Percentiles rank a stretch among this genome's conserved stretches.
Evolutionary conservation across 1,139 yeast genomes (phyloP).

Genomic region (Kurtzmaniella quercitrusa): DNA sequence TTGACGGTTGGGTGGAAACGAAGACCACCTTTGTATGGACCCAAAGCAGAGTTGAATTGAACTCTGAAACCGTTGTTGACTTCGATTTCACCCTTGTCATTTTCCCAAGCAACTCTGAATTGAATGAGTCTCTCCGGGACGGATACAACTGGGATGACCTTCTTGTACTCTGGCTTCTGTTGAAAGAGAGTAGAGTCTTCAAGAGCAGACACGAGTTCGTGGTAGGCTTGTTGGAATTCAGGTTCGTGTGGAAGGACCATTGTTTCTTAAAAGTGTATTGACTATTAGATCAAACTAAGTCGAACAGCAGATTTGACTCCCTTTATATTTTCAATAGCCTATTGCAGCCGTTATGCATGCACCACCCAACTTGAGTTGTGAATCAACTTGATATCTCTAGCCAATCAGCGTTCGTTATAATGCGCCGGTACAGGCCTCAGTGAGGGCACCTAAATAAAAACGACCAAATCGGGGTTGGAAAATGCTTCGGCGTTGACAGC

Average conservation of each 20-base stretch:
- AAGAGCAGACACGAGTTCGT: constrained; percentile 84
- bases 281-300: not conserved
- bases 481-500: not conserved
- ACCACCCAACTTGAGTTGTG: not conserved
- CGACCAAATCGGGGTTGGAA: not conserved
- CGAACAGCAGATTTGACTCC: not conserved
- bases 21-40: constrained; percentile 99
- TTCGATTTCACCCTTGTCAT: constrained; percentile 86
- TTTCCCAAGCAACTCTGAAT: constrained; percentile 98
- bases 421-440: constrained; percentile 7
- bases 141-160: constrained; percentile 85
- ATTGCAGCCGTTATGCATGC: constrained; percentile 1
- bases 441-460: not conserved
- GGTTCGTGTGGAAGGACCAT: constrained; percentile 78
- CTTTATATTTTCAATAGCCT: constrained; percentile 1
- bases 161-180: constrained; percentile 85
- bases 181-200: constrained; percentile 88
- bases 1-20: constrained; percentile 97
- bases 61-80: constrained; percentile 98
- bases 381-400: constrained; percentile 8
- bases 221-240: constrained; percentile 97
- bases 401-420: constrained; percentile 6
- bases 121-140: constrained; percentile 95
- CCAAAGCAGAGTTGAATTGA: constrained; percentile 96
- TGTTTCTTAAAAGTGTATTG: constrained; percentile 8